Evolutionary conservation across 345 rosid genomes (phyloP).

Genomic region (Microcos paniculata): DNA sequence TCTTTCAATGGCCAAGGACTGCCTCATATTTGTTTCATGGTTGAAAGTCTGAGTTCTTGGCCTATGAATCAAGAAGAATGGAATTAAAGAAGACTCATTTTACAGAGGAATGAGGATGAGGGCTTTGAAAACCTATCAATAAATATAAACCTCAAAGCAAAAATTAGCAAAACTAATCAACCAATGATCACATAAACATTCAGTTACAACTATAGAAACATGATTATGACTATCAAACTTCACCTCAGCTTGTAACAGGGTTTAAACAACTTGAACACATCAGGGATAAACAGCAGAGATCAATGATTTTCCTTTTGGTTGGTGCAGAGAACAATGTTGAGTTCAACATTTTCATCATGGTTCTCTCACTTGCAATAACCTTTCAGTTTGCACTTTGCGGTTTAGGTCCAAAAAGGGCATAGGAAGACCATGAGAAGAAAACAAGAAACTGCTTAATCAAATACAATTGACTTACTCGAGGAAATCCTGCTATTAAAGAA

Average conservation of each 20-base stretch:
- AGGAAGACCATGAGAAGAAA: neutral
- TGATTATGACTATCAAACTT: neutral
- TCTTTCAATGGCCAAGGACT: neutral
- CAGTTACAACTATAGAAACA: neutral
- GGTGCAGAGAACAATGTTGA: neutral
- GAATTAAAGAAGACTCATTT: neutral
- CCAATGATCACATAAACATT: neutral
- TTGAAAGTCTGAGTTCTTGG: neutral
- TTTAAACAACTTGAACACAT: neutral
- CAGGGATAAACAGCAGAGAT: neutral
- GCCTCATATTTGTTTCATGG: neutral
- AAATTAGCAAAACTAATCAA: neutral
- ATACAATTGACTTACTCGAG: constrained; percentile 39
- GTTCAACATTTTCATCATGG: neutral
- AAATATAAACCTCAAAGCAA: neutral
- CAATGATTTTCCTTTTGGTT: no score
- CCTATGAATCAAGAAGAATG: neutral
- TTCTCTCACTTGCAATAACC: neutral
- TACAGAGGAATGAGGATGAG: neutral
- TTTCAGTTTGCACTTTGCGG: neutral
- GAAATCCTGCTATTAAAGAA: constrained; percentile 52
- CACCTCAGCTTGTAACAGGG: neutral
- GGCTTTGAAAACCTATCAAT: neutral
- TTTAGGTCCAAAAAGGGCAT: neutral
- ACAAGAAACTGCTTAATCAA: neutral